Evolutionary conservation across 2,329 filamentous ascomycete species (phyloP).

Genomic region (Cadophora sp.): DNA sequence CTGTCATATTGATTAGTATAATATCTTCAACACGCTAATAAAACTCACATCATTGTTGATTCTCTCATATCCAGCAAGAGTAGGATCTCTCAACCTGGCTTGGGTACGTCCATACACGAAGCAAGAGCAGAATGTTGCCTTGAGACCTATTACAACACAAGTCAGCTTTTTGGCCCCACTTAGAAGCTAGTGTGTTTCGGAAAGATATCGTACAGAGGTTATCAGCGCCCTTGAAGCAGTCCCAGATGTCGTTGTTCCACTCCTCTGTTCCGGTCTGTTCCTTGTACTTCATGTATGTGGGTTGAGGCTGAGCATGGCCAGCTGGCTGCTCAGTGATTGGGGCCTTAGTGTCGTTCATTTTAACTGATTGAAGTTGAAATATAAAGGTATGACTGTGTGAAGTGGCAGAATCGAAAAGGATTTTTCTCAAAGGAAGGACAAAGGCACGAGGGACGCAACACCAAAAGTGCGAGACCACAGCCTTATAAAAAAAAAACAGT

Average conservation of each 20-base stretch:
- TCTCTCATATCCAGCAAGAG: slow-evolving; percentile 34
- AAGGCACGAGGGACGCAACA: background rate
- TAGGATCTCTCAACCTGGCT: slow-evolving; percentile 36
- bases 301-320: slow-evolving; percentile 12
- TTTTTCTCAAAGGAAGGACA: background rate
- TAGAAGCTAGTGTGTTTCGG: background rate
- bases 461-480: background rate
- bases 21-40: background rate
- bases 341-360: slow-evolving; percentile 14
- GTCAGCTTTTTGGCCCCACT: background rate
- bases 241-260: slow-evolving; percentile 34
- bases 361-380: background rate
- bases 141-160: slow-evolving; percentile 30
- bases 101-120: slow-evolving; percentile 41
- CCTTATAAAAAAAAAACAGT: slow-evolving; percentile 10
- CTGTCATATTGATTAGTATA: background rate
- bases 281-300: slow-evolving; percentile 26
- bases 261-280: slow-evolving; percentile 30
- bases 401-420: background rate
- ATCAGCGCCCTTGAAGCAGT: slow-evolving; percentile 35
- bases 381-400: background rate
- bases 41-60: slow-evolving; percentile 34
- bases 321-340: slow-evolving; percentile 12
- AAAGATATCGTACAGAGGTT: slow-evolving; percentile 30
- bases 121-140: slow-evolving; percentile 39